phyloP scores from a whole-genome alignment of 169 alveolate species.

The Babesia gibsoni region DNA sequence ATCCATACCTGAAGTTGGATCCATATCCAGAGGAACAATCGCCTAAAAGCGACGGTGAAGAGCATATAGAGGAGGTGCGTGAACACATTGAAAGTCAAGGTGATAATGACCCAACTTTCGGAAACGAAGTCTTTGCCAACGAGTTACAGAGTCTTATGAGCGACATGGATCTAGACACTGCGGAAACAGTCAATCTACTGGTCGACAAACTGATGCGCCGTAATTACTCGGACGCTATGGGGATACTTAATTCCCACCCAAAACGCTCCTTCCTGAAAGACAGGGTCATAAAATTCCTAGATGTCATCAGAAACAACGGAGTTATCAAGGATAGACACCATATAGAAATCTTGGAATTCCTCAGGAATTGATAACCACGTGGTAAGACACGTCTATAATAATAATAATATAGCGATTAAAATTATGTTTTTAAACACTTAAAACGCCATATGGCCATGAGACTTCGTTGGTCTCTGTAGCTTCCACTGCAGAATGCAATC shows the following conservation, averaged over 20 bases:
- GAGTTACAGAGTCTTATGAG: constrained; percentile 5
- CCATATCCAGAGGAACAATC: background rate
- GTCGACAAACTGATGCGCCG: constrained; percentile 24
- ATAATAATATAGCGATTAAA: too few relatives aligned
- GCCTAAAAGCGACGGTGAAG: background rate
- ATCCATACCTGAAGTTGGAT: constrained; percentile 24
- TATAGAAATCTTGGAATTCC: constrained; percentile 18
- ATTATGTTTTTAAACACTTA: too few relatives aligned
- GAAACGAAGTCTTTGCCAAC: background rate
- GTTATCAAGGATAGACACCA: constrained; percentile 8
- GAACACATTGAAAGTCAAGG: background rate
- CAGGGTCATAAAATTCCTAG: constrained; percentile 15
- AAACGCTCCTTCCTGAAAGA: constrained; percentile 25
- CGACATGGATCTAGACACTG: constrained; percentile 2
- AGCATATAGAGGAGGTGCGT: background rate
- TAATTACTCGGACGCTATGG: constrained; percentile 28
- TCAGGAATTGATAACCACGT: constrained; percentile 18
- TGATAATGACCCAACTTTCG: background rate
- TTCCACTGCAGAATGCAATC: constrained; percentile 63
- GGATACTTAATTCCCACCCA: constrained; percentile 11
- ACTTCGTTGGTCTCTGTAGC: constrained; percentile 55
- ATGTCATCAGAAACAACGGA: constrained; percentile 12
- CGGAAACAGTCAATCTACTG: constrained; percentile 10
- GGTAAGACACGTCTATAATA: too few relatives aligned
- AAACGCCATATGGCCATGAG: constrained; percentile 60